Evolutionary conservation across 164 flowering plant species (phyloP), one percentile per base, ranked within the genome.

Genomic region (Vitis cinerea): DNA sequence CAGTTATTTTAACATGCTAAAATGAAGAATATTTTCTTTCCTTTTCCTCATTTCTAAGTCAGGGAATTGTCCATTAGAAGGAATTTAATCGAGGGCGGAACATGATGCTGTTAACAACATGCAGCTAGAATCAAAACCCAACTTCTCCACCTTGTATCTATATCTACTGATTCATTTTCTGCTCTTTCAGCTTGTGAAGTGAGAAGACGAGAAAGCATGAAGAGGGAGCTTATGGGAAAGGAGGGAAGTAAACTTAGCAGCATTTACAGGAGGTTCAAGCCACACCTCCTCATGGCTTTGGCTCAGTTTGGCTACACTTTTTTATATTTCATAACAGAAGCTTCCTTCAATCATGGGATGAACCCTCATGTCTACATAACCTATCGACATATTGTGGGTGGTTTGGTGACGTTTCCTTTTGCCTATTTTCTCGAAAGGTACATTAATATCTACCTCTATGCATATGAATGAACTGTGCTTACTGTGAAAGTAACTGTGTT

Each of bases 331-430:
- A 83, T 91, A 47, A 82, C 94, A 2, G 87, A 91, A 64, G 97
- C 98, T 64, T 86, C 95, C 23, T 91, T 93, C 86, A 83, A 86
- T 47, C 91, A 80, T 83, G 95, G 98, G 55, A 83, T 93, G 97
- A 87, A 88, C 72, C 91, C 95, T 69, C 85, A 86, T 69, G 93
- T 91, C 64, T 83, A 86, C 67, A 65, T 89, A 19, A 90, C 95
- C 63, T 91, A 89, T 67, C 74, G 97, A 8, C 87, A 86, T 67
- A 48, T 86, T 17, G 87, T 90, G 0, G 80, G 81, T 29, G 85
- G 84, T 30, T 51, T 88, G 0, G 81, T 75, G 16, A 83, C 84
- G 83, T 64, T 87, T 15, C 96, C 98, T 60, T 90, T 90, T 60
- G 98, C 97, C 62, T 87, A 88, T 77, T 79, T 88, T 53, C 80